Conservation (phyloP, 2,329 filamentous ascomycete genomes). For the Neocucurbitaria cava region DNA sequence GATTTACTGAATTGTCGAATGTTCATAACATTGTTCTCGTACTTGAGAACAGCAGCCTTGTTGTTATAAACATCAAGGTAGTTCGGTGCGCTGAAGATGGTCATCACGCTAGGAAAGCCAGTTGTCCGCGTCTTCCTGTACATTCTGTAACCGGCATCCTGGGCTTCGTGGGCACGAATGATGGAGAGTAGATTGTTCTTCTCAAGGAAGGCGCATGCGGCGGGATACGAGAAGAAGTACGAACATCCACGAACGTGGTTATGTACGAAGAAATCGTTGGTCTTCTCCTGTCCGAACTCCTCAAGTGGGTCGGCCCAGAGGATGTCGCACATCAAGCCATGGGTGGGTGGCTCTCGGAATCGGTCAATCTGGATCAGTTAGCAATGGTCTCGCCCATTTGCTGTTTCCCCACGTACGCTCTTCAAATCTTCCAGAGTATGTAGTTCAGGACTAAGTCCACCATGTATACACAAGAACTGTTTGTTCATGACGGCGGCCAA, state of each 20-base stretch:
- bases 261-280: constrained; percentile 95
- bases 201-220: constrained; percentile 95
- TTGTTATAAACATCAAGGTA: constrained; percentile 99
- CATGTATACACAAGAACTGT: constrained; percentile 98
- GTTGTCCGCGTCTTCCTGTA: constrained; percentile 98
- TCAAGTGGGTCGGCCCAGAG: constrained; percentile 98
- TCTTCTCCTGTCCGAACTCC: constrained; percentile 98
- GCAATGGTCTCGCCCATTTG: constrained; percentile 8
- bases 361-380: constrained; percentile 77
- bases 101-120: constrained; percentile 99
- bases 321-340: constrained; percentile 98
- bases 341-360: constrained; percentile 95
- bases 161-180: constrained; percentile 96
- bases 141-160: constrained; percentile 99
- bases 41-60: constrained; percentile 98
- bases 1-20: constrained; percentile 86
- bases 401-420: constrained; percentile 65
- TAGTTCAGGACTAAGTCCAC: constrained; percentile 91
- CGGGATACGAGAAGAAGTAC: constrained; percentile 98
- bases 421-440: constrained; percentile 95
- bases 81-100: constrained; percentile 98
- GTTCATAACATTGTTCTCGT: constrained; percentile 99
- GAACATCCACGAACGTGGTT: constrained; percentile 98
- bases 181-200: constrained; percentile 98
- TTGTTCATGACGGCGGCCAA: constrained; percentile 99